Evolutionary conservation across 1,139 yeast species (phyloP), one percentile per base, ranked within the genome.

Genomic region (Arxiozyma heterogenica): DNA sequence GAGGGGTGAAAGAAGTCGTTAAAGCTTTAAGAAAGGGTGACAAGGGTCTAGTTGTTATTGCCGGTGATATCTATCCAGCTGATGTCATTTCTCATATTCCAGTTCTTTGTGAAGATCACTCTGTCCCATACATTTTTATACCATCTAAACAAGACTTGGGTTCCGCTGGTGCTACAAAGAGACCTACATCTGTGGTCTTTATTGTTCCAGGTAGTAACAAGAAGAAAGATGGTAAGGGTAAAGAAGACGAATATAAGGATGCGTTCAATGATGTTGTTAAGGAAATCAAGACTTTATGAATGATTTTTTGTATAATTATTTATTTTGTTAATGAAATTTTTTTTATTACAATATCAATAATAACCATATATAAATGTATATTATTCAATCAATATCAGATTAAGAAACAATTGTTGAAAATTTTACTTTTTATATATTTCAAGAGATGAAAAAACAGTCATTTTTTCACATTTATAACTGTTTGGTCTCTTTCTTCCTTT

Each of bases 1-100:
- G 98, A 74, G 99, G 99, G 69, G 98, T 93, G 56, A 94, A 94
- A 75, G 99, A 94, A 75, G 98, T 93, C 49, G 98, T 93, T 65
- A 94, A 94, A 76, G 94, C 98, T 43, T 80, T 94, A 62, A 83
- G 98, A 77, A 93, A 93, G 75, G 98, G 98, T 61, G 98, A 91
- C 72, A 93, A 93, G 75, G 99, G 98, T 53, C 79, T 94, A 54
- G 98, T 94, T 44, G 76, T 94, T 62, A 83, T 94, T 73, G 98
- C 99, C 46, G 98, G 98, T 61, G 99, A 94, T 70, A 93, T 94
- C 61, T 90, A 95, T 52, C 99, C 99, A 54, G 83, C 93, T 53
- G 99, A 94, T 71, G 98, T 94, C 51, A 87, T 94, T 64, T 90
- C 97, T 47, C 99, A 94, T 71, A 81, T 94, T 56, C 99, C 99